These are phyloP conservation scores for Phaffomyces opuntiae DNA, from an alignment of 805 yeast genomes.

Conservation along the genomic window DNA sequence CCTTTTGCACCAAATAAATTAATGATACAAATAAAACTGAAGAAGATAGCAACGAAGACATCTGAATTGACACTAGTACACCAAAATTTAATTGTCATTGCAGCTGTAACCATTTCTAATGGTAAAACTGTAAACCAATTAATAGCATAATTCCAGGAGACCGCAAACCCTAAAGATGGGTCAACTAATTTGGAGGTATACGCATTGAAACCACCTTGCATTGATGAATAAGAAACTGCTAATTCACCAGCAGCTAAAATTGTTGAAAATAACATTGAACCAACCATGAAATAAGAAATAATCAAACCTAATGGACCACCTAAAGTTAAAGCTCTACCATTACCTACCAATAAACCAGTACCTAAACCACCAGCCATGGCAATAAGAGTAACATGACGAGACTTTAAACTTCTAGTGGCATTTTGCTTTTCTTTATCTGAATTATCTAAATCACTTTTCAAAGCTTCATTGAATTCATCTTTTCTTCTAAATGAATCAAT, in stretches of 20 bases:
- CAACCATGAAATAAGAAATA: constrained; percentile 54
- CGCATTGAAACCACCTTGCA: constrained; percentile 35
- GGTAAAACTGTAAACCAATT: constrained; percentile 52
- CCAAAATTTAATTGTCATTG: constrained; percentile 47
- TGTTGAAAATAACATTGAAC: constrained; percentile 53
- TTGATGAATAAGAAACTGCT: constrained; percentile 33
- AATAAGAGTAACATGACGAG: constrained; percentile 33
- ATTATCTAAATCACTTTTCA: background rate
- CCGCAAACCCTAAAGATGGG: constrained; percentile 54
- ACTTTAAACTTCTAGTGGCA: constrained; percentile 3
- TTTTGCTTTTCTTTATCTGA: background rate
- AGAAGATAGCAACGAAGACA: constrained; percentile 51
- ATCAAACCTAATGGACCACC: constrained; percentile 64
- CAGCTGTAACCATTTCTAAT: constrained; percentile 47
- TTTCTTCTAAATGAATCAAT: constrained; percentile 23
- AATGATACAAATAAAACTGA: constrained; percentile 39
- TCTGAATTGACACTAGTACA: constrained; percentile 37
- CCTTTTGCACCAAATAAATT: constrained; percentile 57
- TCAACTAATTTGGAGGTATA: constrained; percentile 34
- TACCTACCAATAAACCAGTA: constrained; percentile 68
- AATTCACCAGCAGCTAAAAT: constrained; percentile 52
- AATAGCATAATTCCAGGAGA: constrained; percentile 51
- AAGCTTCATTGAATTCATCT: background rate
- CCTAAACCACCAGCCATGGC: constrained; percentile 78
- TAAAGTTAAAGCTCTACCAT: constrained; percentile 47